phyloP scores from a whole-genome alignment of 2,329 filamentous ascomycete genomes.

The Claviceps pusilla region DNA sequence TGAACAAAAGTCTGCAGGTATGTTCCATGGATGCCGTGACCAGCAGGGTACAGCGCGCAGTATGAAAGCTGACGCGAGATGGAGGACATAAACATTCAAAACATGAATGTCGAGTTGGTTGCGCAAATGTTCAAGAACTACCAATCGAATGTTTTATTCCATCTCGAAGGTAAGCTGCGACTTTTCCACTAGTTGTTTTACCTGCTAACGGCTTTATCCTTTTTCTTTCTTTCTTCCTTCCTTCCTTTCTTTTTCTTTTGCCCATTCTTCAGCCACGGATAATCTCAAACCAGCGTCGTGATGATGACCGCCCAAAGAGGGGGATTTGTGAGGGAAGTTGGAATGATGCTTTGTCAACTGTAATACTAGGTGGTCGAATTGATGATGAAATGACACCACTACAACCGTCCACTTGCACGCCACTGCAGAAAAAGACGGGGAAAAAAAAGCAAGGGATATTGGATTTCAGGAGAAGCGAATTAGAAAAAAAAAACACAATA shows the following conservation, averaged over 20 bases:
- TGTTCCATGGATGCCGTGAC: background rate
- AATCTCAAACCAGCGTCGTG: slow-evolving; percentile 64
- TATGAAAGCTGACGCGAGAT: background rate
- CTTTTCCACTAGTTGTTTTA: background rate
- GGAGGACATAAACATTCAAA: slow-evolving; percentile 93
- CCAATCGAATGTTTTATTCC: slow-evolving; percentile 92
- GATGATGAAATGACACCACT: background rate
- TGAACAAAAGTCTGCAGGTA: slow-evolving; percentile 86
- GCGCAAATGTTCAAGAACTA: slow-evolving; percentile 99
- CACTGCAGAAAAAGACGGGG: background rate
- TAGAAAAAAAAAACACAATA: background rate
- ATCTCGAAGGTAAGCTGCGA: slow-evolving; percentile 64
- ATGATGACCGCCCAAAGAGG: slow-evolving; percentile 9
- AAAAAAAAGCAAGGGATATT: no score
- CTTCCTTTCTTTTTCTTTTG: background rate
- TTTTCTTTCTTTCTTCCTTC: background rate
- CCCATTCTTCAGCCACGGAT: slow-evolving; percentile 53
- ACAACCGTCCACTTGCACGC: background rate
- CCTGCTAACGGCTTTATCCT: background rate
- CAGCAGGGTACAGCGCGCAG: background rate
- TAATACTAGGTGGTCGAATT: background rate
- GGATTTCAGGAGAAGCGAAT: no score
- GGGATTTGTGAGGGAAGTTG: background rate
- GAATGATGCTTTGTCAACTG: background rate
- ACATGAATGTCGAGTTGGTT: slow-evolving; percentile 96